A percentile compares a stretch with the other conserved stretches of the same genome.
phyloP scores from a whole-genome alignment of 2,329 filamentous ascomycete genomes.

The Aspergillus quadricinctus region DNA sequence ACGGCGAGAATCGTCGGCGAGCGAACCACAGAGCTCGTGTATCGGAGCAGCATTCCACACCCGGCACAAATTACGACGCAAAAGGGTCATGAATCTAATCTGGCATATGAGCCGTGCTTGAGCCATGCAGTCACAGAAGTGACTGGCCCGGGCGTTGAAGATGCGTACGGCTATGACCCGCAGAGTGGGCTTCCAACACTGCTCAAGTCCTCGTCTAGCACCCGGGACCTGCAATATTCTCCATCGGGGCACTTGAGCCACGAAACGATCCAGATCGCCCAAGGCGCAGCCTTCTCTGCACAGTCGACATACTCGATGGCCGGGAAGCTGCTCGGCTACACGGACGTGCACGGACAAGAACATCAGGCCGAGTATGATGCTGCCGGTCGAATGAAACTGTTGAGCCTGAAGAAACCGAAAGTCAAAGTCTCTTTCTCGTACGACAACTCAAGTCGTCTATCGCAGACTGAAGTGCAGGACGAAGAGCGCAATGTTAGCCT shows the following conservation, averaged over 20 bases:
- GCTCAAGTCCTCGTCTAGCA: background rate
- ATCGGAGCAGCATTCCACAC: background rate
- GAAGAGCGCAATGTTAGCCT: background rate
- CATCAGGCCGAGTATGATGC: constrained; percentile 2
- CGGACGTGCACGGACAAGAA: constrained; percentile 6
- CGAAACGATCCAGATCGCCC: background rate
- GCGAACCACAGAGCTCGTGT: background rate
- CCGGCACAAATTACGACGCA: background rate
- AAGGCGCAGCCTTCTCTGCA: background rate
- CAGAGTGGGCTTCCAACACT: background rate
- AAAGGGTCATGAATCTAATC: background rate
- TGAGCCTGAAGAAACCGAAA: no score
- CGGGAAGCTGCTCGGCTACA: constrained; percentile 6
- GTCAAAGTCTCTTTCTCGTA: background rate
- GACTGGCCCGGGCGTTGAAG: background rate
- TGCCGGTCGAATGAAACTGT: background rate
- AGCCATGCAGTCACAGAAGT: background rate
- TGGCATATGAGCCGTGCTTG: constrained; percentile 1
- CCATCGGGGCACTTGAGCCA: background rate
- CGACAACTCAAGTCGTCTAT: background rate
- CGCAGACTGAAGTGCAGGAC: background rate
- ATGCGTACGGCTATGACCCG: constrained; percentile 1
- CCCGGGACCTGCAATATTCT: background rate
- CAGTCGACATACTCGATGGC: constrained; percentile 4
- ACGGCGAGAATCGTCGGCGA: background rate